These are phyloP conservation scores for Venturia pyrina DNA, from an alignment of 2,329 filamentous ascomycete genomes.

Conservation along the genomic window DNA sequence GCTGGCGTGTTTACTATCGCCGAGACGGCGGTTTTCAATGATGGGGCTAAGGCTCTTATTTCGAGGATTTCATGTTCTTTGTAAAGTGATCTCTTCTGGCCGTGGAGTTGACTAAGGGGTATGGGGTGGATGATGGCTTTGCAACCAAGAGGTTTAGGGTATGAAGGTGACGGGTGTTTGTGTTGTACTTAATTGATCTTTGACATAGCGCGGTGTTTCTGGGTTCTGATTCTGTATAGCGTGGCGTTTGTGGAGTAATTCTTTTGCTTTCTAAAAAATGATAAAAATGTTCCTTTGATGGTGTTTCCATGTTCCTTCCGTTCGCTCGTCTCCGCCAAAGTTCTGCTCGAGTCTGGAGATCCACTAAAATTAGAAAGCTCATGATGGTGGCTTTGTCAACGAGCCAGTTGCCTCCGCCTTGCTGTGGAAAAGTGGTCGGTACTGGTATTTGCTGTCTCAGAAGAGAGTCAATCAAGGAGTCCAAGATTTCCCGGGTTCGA, in stretches of 20 bases:
- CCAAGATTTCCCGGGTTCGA: too few species aligned
- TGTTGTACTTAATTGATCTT: not conserved
- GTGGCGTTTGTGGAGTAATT: not conserved
- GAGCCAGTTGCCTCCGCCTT: too few species aligned
- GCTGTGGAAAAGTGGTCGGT: too few species aligned
- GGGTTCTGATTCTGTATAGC: not conserved
- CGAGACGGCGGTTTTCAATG: not conserved
- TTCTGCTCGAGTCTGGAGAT: too few species aligned
- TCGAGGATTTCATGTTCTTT: conserved; percentile 4
- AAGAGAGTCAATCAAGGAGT: too few species aligned
- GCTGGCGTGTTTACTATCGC: conserved; percentile 1
- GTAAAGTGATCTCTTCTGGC: not conserved
- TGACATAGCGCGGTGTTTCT: not conserved
- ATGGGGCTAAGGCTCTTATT: not conserved
- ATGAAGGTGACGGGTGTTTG: not conserved
- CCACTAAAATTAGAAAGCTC: too few species aligned
- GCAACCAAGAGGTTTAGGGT: not conserved
- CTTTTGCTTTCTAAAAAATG: not conserved
- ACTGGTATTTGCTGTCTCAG: too few species aligned
- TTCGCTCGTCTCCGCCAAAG: too few species aligned
- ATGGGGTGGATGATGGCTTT: too few species aligned
- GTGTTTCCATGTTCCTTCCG: too few species aligned
- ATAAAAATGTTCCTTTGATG: not conserved
- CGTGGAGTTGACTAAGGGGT: not conserved
- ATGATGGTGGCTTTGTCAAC: too few species aligned